Percentiles rank a stretch among this genome's conserved stretches.
These are phyloP conservation scores for Leccinum incarnatum DNA, from an alignment of 768 basidiomycete species.

Conservation along the genomic window DNA sequence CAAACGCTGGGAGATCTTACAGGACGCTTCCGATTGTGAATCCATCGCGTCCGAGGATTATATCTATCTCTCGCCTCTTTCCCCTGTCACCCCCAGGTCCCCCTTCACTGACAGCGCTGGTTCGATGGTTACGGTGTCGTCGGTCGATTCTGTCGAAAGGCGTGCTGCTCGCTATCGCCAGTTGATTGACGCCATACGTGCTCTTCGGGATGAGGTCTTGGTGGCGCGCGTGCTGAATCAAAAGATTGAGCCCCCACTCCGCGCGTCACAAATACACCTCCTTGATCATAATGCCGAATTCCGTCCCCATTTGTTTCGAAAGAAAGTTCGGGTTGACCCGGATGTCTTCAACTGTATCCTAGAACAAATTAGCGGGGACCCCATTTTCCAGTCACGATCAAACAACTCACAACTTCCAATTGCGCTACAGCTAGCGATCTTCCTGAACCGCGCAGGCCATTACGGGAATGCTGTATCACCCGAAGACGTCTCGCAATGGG, in stretches of 20 bases:
- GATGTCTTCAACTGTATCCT: not conserved
- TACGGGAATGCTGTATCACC: not conserved
- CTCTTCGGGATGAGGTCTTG: too few species aligned
- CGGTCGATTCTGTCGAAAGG: too few species aligned
- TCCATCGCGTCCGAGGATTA: too few species aligned
- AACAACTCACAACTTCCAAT: not conserved
- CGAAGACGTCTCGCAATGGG: not conserved
- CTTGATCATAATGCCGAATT: not conserved
- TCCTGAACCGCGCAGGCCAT: not conserved
- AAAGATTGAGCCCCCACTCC: not conserved
- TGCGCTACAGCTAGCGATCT: not conserved
- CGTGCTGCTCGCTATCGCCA: too few species aligned
- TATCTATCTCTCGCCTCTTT: too few species aligned
- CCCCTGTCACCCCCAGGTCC: too few species aligned
- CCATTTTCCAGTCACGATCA: not conserved
- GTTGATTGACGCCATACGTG: too few species aligned
- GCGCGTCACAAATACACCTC: not conserved
- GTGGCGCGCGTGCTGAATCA: too few species aligned
- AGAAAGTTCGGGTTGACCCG: not conserved
- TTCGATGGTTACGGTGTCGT: too few species aligned
- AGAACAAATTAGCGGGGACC: not conserved
- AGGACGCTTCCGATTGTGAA: too few species aligned
- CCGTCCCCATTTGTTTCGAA: not conserved
- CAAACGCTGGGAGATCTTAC: too few species aligned
- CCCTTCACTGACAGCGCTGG: too few species aligned